Percentiles rank a stretch among this genome's conserved stretches.
Evolutionary conservation across 495 filamentous ascomycete genomes (phyloP).

Genomic region (Niebla homalea): DNA sequence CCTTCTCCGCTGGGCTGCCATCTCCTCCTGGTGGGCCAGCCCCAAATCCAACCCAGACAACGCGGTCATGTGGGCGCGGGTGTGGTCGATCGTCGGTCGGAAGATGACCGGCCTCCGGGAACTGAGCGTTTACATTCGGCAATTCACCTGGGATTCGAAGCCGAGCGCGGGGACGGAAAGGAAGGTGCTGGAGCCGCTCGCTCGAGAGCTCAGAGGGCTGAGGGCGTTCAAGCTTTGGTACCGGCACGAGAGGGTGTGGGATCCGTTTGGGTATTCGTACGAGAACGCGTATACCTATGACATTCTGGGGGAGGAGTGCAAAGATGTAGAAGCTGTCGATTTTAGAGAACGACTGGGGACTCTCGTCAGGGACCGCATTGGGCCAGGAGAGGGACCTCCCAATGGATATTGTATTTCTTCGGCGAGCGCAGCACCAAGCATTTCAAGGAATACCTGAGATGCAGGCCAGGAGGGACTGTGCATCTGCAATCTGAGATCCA

Average conservation of each 20-base stretch:
- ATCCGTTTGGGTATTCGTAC: background rate
- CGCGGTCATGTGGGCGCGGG: background rate
- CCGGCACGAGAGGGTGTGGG: background rate
- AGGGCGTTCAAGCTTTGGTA: background rate
- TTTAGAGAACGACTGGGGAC: background rate
- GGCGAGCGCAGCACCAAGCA: no score
- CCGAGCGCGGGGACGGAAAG: background rate
- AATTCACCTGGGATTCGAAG: conserved; percentile 1
- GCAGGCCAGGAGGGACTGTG: no score
- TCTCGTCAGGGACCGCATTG: no score
- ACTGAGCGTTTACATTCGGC: background rate
- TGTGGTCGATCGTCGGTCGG: background rate
- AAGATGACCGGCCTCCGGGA: background rate
- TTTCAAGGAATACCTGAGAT: no score
- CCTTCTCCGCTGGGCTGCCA: background rate
- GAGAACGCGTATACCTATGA: background rate
- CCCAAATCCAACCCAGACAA: background rate
- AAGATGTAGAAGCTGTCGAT: background rate
- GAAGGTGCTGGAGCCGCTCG: background rate
- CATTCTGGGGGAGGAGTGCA: background rate
- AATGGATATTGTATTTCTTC: no score
- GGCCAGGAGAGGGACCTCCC: no score
- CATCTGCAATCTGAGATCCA: no score
- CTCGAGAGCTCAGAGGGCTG: background rate
- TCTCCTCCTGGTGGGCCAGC: background rate